Evolutionary conservation across 1,139 yeast genomes (phyloP).

Genomic region (Kazachstania sp.): DNA sequence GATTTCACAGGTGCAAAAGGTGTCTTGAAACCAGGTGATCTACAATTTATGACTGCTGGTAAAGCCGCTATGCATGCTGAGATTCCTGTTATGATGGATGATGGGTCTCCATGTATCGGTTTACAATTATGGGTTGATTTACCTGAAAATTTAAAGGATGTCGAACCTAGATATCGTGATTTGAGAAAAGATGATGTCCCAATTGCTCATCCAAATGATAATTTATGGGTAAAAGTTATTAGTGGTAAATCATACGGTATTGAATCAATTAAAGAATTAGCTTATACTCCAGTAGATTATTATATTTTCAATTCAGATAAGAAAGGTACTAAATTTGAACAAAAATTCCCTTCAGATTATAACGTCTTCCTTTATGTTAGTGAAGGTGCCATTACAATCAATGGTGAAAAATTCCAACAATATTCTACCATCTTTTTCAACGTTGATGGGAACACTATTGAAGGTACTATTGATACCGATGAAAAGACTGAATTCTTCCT

Average conservation of each 20-base stretch:
- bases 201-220: constrained; percentile 54
- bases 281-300: constrained; percentile 76
- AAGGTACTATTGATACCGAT: constrained; percentile 39
- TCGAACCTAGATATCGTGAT: constrained; percentile 75
- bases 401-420: constrained; percentile 38
- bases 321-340: constrained; percentile 61
- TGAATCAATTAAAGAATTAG: constrained; percentile 63
- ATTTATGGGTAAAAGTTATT: constrained; percentile 63
- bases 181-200: constrained; percentile 67
- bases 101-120: constrained; percentile 55
- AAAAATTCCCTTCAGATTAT: constrained; percentile 52
- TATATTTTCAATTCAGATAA: constrained; percentile 53
- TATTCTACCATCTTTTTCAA: constrained; percentile 56
- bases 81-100: constrained; percentile 60
- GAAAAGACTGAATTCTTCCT: constrained; percentile 44
- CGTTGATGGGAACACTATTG: constrained; percentile 51
- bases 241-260: constrained; percentile 73
- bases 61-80: constrained; percentile 80
- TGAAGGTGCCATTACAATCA: constrained; percentile 49
- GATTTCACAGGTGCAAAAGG: constrained; percentile 86
- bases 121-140: constrained; percentile 90
- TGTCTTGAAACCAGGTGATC: constrained; percentile 69
- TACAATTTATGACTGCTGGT: constrained; percentile 95
- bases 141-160: constrained; percentile 58
- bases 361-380: constrained; percentile 67